Base-by-base conservation (phyloP, 2,329 filamentous ascomycete genomes). In the Gnomoniopsis smithogilvyi region DNA sequence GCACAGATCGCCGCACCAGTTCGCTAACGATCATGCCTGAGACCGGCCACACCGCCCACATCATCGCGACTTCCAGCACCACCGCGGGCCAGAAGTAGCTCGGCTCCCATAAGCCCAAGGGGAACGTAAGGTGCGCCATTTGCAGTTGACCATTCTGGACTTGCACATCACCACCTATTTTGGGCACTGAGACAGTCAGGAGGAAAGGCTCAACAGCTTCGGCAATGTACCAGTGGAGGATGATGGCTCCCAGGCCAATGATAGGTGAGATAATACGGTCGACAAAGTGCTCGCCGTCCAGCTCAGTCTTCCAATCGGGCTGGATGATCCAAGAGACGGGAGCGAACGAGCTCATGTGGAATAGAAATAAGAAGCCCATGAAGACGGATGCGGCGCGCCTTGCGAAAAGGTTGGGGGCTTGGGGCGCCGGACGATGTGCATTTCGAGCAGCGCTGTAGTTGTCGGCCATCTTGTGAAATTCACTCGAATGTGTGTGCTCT, bases 221-320 rank as follows among this genome's bases (percentile, higher is more conserved):
- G 45, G 57, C 60, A 50, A 62, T 54, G 53, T 62, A 62, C 60
- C 57, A 62, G 60, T 62, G 57, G 22, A 62, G 60, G 22, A 56
- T 21, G 26, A 53, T 36, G 38, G 60, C 60, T 50, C 60, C 60
- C 34, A 46, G 19, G 26, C 56, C 49, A 6, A 62, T 21, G 36
- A 62, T 50, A 14, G 60, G 60, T 15, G 56, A 46, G 15, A 60
- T 33, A 45, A 62, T 45, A 38, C 60, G 60, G 57, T 62, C 60
- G 46, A 53, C 45, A 12, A 62, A 30, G 30, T 41, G 41, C 8
- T 57, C 57, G n/a, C 60, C 60, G 33, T 62, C 57, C 17, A 62
- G 46, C n/a, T 48, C 43, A 3, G 60, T 62, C 48, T 47, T 19
- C 45, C 49, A 62, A 57, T 60, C 49, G 14, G 57, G 45, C 38